Evolutionary conservation across 2,329 filamentous ascomycete species (phyloP), one percentile per base, ranked within the genome.

Genomic region (Podosphaera leucotricha): DNA sequence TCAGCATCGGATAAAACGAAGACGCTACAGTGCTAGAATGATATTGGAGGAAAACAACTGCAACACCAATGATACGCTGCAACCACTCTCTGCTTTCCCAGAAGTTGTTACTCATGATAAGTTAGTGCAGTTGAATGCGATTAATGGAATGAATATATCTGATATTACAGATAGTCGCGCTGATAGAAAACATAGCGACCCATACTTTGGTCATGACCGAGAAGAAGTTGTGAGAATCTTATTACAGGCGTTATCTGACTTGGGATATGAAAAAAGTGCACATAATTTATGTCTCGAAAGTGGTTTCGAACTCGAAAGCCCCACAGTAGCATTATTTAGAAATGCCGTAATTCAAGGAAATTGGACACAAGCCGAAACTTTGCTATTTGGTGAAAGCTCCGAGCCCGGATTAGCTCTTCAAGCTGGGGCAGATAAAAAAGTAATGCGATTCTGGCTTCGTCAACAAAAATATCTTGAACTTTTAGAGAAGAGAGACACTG

Each of bases 391-490:
- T 2, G 61, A 69, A 46, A 57, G 54, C 5, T 24, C 24, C 45
- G 55, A 62, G 0, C 67, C 72, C 50, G 82, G 78, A 1, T 64
- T 98, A 44, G 72, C 83, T 15, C 67, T 95, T 44, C 73, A 78
- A 15, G 72, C 81, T 38, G 77, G 74, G 20, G 79, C 83, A 6
- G 79, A 93, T 54, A 70, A 71, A 46, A 75, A 78, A 51, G 68
- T 79, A 43, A 87, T 98, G 80, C 71, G 78, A 40, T 94, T 95
- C 59, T 77, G 77, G 66, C 66, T 98, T 54, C 72, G 87, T 50
- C 81, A 92, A 57, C 90, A 98, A 59, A 95, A 95, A 60, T 98
- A 87, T 54, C 66, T 98, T 24, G 90, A 98, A 62, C 65, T 93
- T 7, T 64, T 98, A 38, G 86, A 95, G 59, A 66, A 68, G 54